phyloP scores from a whole-genome alignment of 106 monocot species.

The Dendrobium nobile region DNA sequence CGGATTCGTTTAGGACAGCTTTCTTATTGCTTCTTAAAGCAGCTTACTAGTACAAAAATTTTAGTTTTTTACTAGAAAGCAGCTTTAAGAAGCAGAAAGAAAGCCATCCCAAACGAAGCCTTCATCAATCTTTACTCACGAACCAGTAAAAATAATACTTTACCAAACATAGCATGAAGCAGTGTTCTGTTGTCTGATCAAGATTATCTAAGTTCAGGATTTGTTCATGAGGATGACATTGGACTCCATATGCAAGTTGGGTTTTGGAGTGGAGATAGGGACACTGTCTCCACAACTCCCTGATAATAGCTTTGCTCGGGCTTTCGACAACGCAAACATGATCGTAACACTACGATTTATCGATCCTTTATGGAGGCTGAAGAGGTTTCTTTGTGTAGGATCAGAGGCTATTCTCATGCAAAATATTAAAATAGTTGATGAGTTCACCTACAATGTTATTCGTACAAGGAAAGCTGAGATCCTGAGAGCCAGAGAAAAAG shows the following conservation, averaged over 20 bases:
- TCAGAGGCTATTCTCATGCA: slow-evolving; percentile 58
- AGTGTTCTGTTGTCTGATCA: background rate
- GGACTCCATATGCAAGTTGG: slow-evolving; percentile 79
- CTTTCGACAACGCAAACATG: slow-evolving; percentile 78
- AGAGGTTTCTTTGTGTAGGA: slow-evolving; percentile 43
- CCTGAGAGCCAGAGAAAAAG: slow-evolving; percentile 30
- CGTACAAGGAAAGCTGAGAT: slow-evolving; percentile 65
- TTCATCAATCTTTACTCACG: no score
- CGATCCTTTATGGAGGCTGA: slow-evolving; percentile 79
- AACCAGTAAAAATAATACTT: no score
- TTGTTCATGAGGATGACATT: slow-evolving; percentile 81
- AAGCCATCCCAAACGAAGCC: no score
- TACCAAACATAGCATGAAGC: no score
- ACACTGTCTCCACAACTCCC: slow-evolving; percentile 37
- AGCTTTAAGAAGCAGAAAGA: no score
- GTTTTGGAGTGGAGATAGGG: slow-evolving; percentile 62
- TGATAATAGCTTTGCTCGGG: slow-evolving; percentile 55
- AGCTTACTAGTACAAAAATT: no score
- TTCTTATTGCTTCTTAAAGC: no score
- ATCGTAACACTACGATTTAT: slow-evolving; percentile 62
- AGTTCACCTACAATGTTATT: slow-evolving; percentile 79
- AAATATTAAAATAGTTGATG: slow-evolving; percentile 67
- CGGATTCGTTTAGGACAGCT: no score
- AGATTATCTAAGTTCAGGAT: slow-evolving; percentile 58
- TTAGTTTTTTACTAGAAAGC: no score